phyloP scores from a whole-genome alignment of 495 filamentous ascomycete genomes.

The Hyaloscypha bicolor region DNA sequence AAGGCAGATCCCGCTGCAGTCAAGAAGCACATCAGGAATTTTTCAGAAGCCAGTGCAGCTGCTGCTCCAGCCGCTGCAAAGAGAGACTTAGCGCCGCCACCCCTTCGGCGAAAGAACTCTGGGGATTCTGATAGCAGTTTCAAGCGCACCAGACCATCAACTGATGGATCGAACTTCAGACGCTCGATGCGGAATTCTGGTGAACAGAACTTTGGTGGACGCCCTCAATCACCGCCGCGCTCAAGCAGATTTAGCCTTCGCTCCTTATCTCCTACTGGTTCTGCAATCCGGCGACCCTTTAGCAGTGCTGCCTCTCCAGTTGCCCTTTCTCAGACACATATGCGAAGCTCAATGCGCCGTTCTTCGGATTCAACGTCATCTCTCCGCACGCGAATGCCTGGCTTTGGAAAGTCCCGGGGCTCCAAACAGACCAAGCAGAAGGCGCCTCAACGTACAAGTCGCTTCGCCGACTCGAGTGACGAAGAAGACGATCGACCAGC shows the following conservation, averaged over 20 bases:
- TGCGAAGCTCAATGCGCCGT: constrained; percentile 54
- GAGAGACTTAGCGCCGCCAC: constrained; percentile 10
- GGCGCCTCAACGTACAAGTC: constrained; percentile 35
- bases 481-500: constrained; percentile 58
- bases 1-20: constrained; percentile 30
- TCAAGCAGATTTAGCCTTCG: constrained; percentile 46
- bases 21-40: constrained; percentile 22
- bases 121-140: constrained; percentile 34
- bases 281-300: constrained; percentile 24
- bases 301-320: constrained; percentile 25
- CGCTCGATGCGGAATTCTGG: constrained; percentile 30
- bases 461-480: constrained; percentile 73
- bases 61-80: constrained; percentile 18
- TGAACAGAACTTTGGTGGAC: neutral
- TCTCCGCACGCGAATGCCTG: constrained; percentile 41
- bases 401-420: constrained; percentile 38
- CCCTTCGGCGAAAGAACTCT: constrained; percentile 30
- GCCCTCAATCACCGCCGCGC: constrained; percentile 19
- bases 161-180: constrained; percentile 16
- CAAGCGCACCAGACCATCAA: constrained; percentile 28
- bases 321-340: constrained; percentile 25
- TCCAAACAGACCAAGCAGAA: constrained; percentile 14
- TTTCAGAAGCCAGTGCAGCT: constrained; percentile 23
- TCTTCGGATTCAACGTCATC: constrained; percentile 33
- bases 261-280: constrained; percentile 44